Base-by-base conservation (phyloP, 768 basidiomycete species). In the Pleurotus ostreatus region DNA sequence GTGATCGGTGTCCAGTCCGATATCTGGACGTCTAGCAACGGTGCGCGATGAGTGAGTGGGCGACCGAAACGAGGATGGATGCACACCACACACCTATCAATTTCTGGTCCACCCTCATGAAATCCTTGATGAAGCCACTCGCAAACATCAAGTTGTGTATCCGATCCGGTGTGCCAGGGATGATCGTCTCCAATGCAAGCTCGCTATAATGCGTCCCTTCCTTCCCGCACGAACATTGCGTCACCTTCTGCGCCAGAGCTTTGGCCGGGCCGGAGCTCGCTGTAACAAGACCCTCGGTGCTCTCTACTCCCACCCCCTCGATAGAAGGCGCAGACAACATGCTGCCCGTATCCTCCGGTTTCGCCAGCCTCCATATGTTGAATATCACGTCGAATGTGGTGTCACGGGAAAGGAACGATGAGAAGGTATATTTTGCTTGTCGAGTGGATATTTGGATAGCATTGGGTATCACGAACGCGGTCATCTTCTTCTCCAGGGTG, bases 121-220 rank as follows among this genome's bases (percentile, higher is more conserved):
- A 99, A 43, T 91, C 91, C 70, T 95, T 97, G 64, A 95, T 86
- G 72, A 97, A 98, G 39, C 85, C 94, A 70, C 93, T 95, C 46
- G 93, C 86, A 66, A 98, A 98, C 77, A 98, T 92, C 64, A 99
- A 75, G 67, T 93, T 94, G 74, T 97, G 90, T 46, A 98, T 92
- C 74, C 90, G 88, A 66, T 98, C 95, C 2, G 97, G 97, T 1
- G 93, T 88, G 25, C 93, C 92, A 26, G 94, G 93, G 45, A 98
- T 74, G 2, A 88, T 76, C 3, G 79, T 76, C 60, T 96, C 90
- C 75, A 97, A 74, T 7, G 89, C 87, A 12, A 75, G 74, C 70
- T 95, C 92, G 6, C 74, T 62, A 59, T 82, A 86, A 68, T 97
- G 95, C 57, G 74, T 73, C 0, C 84, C 84, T 6, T 81, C 80